These are phyloP conservation scores for Clonostachys rhizophaga DNA, from an alignment of 2,329 filamentous ascomycete genomes.

Conservation along the genomic window DNA sequence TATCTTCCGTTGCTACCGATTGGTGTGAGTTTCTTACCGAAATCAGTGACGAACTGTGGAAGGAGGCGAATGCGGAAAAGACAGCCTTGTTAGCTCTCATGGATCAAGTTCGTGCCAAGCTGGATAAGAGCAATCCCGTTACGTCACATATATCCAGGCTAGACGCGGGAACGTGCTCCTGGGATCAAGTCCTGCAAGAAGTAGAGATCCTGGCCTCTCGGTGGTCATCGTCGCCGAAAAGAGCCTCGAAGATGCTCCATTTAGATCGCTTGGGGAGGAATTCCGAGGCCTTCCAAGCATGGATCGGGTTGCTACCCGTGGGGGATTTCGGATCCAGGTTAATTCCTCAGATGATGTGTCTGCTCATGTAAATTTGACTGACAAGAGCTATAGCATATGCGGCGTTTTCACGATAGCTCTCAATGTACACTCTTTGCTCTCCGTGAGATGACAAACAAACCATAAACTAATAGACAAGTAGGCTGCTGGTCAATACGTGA, in stretches of 20 bases:
- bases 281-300: slow-evolving; percentile 1
- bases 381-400: neutral
- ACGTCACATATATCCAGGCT: too few relatives aligned
- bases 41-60: slow-evolving; percentile 4
- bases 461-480: neutral
- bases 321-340: slow-evolving; percentile 4
- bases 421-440: neutral
- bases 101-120: slow-evolving; percentile 4
- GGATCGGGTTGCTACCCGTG: slow-evolving; percentile 2
- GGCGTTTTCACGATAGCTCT: slow-evolving; percentile 1
- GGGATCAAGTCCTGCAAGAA: slow-evolving; percentile 1
- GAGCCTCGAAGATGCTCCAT: neutral
- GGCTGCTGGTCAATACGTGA: slow-evolving; percentile 1
- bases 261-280: slow-evolving; percentile 3
- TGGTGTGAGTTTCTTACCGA: neutral
- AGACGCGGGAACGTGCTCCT: neutral
- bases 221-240: neutral
- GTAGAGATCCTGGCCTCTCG: neutral
- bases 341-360: neutral
- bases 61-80: slow-evolving; percentile 4
- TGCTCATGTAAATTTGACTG: neutral
- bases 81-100: slow-evolving; percentile 5
- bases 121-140: slow-evolving; percentile 2
- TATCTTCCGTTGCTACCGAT: neutral
- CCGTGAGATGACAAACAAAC: neutral